phyloP scores from a whole-genome alignment of 768 basidiomycete species.

The Pleurotus giganteus region DNA sequence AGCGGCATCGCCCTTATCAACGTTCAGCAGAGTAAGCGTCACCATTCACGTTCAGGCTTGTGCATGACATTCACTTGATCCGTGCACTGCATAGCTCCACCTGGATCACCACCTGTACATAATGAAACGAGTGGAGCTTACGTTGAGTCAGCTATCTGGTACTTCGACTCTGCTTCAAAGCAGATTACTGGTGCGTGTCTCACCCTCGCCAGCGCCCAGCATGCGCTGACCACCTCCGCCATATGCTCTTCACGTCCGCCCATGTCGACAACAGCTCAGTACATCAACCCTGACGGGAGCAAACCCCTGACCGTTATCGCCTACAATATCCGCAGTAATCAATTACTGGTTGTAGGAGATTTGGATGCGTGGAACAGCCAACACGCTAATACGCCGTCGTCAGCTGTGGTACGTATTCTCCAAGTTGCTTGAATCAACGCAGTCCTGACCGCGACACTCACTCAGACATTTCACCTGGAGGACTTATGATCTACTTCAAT shows the following conservation, averaged over 20 bases:
- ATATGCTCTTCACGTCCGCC: background rate
- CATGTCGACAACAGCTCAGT: slow-evolving; percentile 44
- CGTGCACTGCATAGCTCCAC: slow-evolving; percentile 25
- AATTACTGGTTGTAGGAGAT: slow-evolving; percentile 43
- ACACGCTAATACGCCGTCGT: slow-evolving; percentile 13
- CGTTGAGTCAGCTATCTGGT: slow-evolving; percentile 46
- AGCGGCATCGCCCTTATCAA: slow-evolving; percentile 7
- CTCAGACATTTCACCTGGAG: slow-evolving; percentile 2
- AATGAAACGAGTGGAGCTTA: slow-evolving; percentile 14
- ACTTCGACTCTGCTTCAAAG: slow-evolving; percentile 31
- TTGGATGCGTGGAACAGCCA: slow-evolving; percentile 36
- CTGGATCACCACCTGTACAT: slow-evolving; percentile 21
- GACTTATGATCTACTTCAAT: background rate
- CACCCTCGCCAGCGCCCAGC: background rate
- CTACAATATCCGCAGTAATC: slow-evolving; percentile 37
- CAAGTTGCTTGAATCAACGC: background rate
- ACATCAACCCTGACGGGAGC: slow-evolving; percentile 43
- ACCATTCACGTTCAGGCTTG: background rate
- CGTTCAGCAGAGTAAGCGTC: slow-evolving; percentile 3
- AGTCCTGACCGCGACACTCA: background rate
- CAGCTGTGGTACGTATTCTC: slow-evolving; percentile 1
- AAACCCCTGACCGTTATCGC: slow-evolving; percentile 36
- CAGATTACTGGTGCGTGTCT: slow-evolving; percentile 36
- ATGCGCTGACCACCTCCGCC: background rate
- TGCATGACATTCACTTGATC: background rate